These are phyloP conservation scores for Silene coronaria DNA, from an alignment of 179 eudicot genomes.

Conservation along the genomic window DNA sequence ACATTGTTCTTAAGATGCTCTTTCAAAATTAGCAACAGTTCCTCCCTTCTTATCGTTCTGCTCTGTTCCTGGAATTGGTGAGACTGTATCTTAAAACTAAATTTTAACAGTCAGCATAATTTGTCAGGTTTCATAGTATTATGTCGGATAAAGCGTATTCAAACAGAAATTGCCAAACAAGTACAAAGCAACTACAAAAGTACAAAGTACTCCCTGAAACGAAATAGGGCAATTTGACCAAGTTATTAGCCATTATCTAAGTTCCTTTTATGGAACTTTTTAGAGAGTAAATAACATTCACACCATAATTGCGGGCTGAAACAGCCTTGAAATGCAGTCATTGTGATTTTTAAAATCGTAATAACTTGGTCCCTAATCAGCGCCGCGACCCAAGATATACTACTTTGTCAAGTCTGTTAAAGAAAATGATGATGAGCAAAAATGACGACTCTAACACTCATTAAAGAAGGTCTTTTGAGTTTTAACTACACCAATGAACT, in stretches of 20 bases:
- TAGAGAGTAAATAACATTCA: neutral
- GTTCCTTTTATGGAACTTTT: neutral
- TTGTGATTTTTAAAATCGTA: too few relatives aligned
- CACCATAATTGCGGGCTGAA: too few relatives aligned
- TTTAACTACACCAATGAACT: neutral
- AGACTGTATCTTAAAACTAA: neutral
- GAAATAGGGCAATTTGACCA: neutral
- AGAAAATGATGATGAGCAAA: too few relatives aligned
- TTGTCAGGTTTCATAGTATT: neutral
- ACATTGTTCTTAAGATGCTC: conserved; percentile 76
- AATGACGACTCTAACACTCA: too few relatives aligned
- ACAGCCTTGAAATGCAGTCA: too few relatives aligned
- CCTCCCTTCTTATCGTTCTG: conserved; percentile 41
- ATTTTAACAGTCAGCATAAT: neutral
- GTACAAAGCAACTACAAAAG: neutral
- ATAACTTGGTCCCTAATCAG: too few relatives aligned
- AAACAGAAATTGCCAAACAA: neutral
- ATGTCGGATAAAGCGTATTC: neutral
- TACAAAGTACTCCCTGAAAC: neutral
- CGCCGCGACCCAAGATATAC: too few relatives aligned
- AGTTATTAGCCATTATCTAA: neutral
- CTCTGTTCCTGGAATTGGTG: conserved; percentile 48
- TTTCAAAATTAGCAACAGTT: conserved; percentile 34
- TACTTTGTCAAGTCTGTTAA: too few relatives aligned
- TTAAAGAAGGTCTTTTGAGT: too few relatives aligned